phyloP scores from a whole-genome alignment of 495 filamentous ascomycete genomes.

The Penicillium egyptiacum region DNA sequence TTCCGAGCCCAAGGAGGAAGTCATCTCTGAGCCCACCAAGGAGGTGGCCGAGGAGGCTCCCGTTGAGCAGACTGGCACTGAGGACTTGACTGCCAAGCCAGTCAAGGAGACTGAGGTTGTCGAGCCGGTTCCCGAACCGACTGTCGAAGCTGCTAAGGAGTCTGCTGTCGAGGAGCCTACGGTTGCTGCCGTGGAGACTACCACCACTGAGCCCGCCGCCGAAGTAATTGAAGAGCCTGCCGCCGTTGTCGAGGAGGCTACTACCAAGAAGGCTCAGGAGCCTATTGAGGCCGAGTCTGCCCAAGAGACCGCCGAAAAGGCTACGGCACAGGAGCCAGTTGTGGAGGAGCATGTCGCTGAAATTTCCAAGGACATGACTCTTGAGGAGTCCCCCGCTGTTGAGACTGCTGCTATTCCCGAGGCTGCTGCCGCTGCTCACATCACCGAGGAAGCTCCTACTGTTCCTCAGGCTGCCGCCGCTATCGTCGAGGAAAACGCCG shows the following conservation, averaged over 20 bases:
- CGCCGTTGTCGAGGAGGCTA: conserved; percentile 6
- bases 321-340: conserved; percentile 9
- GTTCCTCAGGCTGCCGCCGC: conserved; percentile 1
- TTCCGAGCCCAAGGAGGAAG: conserved; percentile 10
- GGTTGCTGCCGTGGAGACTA: not conserved
- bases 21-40: conserved; percentile 3
- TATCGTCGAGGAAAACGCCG: not conserved
- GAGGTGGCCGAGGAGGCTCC: conserved; percentile 10
- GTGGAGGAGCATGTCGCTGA: conserved; percentile 18
- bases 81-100: conserved; percentile 6
- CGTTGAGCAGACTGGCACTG: conserved; percentile 7
- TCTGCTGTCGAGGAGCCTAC: conserved; percentile 1
- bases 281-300: not conserved
- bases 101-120: conserved; percentile 1
- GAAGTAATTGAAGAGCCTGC: conserved; percentile 6
- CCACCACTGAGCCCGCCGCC: not conserved
- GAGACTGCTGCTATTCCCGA: conserved; percentile 13
- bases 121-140: not conserved
- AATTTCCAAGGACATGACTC: conserved; percentile 4
- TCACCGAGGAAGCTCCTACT: not conserved
- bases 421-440: not conserved
- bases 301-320: conserved; percentile 12
- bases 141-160: not conserved
- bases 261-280: not conserved
- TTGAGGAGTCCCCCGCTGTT: conserved; percentile 8